Base-by-base conservation (phyloP, 371 early-diverging fungal genomes). In the Coemansia sp. region DNA sequence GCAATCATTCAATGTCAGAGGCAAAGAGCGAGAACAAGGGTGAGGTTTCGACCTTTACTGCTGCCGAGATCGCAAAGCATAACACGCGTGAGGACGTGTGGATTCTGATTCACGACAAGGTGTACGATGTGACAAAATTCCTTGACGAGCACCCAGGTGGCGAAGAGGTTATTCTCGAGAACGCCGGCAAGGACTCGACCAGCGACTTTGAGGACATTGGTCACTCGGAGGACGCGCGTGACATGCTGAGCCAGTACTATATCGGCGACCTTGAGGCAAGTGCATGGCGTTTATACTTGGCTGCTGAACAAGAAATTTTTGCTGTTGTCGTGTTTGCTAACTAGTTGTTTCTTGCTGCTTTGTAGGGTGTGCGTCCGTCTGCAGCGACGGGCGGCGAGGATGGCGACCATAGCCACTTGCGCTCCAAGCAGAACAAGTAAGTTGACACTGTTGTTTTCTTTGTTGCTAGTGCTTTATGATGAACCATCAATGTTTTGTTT, bases 121-220 rank as follows among this genome's bases (percentile, higher is more conserved):
- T 99, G 20, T 87, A 94, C 70, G 89, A 98, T 78, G 95, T 93
- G 28, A 96, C 98, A 53, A 86, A 87, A 63, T 97, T 97, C 86
- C 78, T 80, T 26, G 78, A 80, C 62, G 71, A 91, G 90, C 90
- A 89, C 68, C 88, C 89, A 30, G 88, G 91, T 47, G 90, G 89
- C 9, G 86, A 83, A 37, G 84, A 84, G 59, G 88, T 88, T 33
- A 86, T 91, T 51, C 69, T 85, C 11, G 88, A 89, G 70, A 80
- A 82, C 55, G 89, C 81, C 8, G 95, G 95, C 47, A 82, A 84
- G 63, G 96, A 97, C 68, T 94, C 94, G 37, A 93, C 95, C 47
- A 93, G 88, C 68, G 91, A 94, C 54, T 98, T 96, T 82, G 95
- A 96, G 63, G 97, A 96, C 82, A 92, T 98, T 68, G 94, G 94